Evolutionary conservation across 2,329 filamentous ascomycete genomes (phyloP).

Genomic region (Sporothrix sp.): DNA sequence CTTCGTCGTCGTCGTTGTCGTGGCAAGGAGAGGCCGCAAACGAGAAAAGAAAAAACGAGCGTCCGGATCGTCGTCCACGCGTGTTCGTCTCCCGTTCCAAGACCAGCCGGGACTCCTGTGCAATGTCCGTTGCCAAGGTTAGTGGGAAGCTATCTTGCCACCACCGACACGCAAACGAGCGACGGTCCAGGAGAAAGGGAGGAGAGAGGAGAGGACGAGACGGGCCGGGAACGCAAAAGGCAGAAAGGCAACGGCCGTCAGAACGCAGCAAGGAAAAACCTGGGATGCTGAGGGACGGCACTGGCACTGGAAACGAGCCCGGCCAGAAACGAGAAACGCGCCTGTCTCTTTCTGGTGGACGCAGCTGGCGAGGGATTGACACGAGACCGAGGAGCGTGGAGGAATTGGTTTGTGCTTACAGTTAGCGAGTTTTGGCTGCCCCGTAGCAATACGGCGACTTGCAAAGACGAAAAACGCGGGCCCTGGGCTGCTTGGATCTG

Average conservation of each 20-base stretch:
- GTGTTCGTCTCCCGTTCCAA: slow-evolving; percentile 7
- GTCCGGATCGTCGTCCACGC: background rate
- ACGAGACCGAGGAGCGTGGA: slow-evolving; percentile 9
- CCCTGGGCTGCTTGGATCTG: too few species aligned
- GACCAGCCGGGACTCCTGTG: background rate
- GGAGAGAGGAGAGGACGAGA: background rate
- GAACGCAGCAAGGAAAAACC: slow-evolving; percentile 3
- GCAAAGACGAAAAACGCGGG: too few species aligned
- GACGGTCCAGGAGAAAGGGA: background rate
- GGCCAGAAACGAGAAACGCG: slow-evolving; percentile 10
- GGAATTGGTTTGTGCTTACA: slow-evolving; percentile 8
- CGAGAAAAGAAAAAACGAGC: background rate
- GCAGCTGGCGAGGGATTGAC: background rate
- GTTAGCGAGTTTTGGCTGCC: slow-evolving; percentile 3
- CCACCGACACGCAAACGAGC: background rate
- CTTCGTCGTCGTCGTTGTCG: too few species aligned
- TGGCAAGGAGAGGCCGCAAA: background rate
- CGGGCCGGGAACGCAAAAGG: slow-evolving; percentile 6
- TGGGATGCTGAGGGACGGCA: slow-evolving; percentile 3
- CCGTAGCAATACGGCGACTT: slow-evolving; percentile 1
- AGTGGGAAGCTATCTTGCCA: slow-evolving; percentile 10
- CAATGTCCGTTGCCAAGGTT: slow-evolving; percentile 3
- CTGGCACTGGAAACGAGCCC: background rate
- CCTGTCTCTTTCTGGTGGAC: slow-evolving; percentile 3
- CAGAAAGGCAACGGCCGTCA: slow-evolving; percentile 5